Conservation (phyloP, 768 basidiomycete species). For the Xerocomus potaroensis region DNA sequence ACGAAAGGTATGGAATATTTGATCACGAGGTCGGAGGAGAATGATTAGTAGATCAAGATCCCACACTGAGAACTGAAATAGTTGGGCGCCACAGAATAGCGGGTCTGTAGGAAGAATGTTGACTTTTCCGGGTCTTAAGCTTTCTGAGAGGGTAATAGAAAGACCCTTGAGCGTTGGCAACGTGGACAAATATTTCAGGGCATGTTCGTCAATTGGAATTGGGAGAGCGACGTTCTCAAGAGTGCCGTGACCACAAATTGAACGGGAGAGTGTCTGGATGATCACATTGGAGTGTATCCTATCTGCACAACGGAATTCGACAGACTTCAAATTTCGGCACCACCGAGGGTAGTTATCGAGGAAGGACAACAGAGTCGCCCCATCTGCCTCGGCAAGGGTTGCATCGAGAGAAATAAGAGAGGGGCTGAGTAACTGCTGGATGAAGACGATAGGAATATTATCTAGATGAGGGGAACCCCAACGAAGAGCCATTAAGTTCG, state of each 20-base stretch:
- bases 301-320: neutral
- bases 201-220: neutral
- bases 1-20: slow-evolving; percentile 7
- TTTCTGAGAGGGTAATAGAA: neutral
- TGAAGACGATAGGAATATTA: neutral
- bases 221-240: neutral
- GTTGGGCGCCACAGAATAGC: neutral
- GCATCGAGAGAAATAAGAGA: slow-evolving; percentile 4
- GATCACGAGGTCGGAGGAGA: slow-evolving; percentile 7
- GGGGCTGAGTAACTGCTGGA: slow-evolving; percentile 12
- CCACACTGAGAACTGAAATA: neutral
- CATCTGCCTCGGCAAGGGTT: slow-evolving; percentile 4
- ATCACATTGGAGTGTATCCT: neutral
- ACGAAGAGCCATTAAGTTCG: slow-evolving; percentile 6
- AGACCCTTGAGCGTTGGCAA: slow-evolving; percentile 8
- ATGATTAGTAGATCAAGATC: slow-evolving; percentile 4
- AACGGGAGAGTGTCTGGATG: slow-evolving; percentile 3
- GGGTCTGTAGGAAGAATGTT: neutral
- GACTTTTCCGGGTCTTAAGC: neutral
- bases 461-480: neutral
- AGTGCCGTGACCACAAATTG: neutral
- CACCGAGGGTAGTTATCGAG: slow-evolving; percentile 6
- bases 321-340: slow-evolving; percentile 1
- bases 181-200: slow-evolving; percentile 5
- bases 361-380: slow-evolving; percentile 3